These are phyloP conservation scores for Pseudonitzschia delicatissima DNA, from an alignment of 108 stramenopile genomes.

Conservation along the genomic window DNA sequence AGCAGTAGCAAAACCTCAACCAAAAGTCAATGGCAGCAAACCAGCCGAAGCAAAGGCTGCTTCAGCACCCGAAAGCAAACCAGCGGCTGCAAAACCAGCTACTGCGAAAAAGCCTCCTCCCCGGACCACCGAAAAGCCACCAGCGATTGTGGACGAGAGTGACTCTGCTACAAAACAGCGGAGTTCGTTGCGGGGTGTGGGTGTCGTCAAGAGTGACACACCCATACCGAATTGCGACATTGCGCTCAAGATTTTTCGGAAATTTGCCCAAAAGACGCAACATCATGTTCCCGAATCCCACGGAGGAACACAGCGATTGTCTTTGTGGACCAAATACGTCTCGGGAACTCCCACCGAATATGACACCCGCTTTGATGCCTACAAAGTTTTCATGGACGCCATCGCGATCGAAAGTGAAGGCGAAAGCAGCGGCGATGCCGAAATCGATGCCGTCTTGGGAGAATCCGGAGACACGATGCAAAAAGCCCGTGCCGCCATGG, in stretches of 20 bases:
- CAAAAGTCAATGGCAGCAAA: background rate
- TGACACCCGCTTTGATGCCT: conserved; percentile 47
- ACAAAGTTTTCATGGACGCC: conserved; percentile 35
- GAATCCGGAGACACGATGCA: conserved; percentile 52
- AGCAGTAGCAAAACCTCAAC: background rate
- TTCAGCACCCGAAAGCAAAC: background rate
- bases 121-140: background rate
- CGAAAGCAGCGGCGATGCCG: conserved; percentile 22
- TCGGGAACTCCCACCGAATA: conserved; percentile 32
- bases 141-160: background rate
- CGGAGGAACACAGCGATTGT: conserved; percentile 53
- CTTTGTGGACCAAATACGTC: conserved; percentile 42
- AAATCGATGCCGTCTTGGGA: conserved; percentile 50
- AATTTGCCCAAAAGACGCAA: conserved; percentile 63
- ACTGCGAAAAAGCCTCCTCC: background rate
- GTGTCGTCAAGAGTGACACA: conserved; percentile 28
- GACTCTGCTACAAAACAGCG: background rate
- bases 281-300: conserved; percentile 43
- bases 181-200: conserved; percentile 24
- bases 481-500: conserved; percentile 45
- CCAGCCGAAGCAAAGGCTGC: background rate
- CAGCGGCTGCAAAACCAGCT: background rate
- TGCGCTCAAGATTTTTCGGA: conserved; percentile 59
- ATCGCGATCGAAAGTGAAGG: conserved; percentile 25
- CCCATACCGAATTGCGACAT: conserved; percentile 61